phyloP scores from a whole-genome alignment of 1,139 yeast genomes.

The Kurtzmaniella quercitrusa region DNA sequence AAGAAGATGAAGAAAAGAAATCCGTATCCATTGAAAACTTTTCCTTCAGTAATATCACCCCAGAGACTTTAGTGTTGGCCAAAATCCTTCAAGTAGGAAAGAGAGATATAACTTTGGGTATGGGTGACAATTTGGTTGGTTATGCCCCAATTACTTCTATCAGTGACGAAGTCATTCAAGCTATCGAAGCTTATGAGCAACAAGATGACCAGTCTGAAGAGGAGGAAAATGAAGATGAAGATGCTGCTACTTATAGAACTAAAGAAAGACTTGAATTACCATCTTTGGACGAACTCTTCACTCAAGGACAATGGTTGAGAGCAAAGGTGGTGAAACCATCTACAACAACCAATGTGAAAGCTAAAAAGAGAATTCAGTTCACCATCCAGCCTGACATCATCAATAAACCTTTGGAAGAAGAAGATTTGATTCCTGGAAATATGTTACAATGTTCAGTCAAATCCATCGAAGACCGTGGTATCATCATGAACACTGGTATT shows the following conservation, averaged over 20 bases:
- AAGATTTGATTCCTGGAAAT: slow-evolving; percentile 61
- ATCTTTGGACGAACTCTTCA: slow-evolving; percentile 49
- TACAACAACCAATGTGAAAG: slow-evolving; percentile 16
- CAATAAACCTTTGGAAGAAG: slow-evolving; percentile 57
- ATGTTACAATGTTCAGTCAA: slow-evolving; percentile 71
- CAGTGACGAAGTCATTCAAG: slow-evolving; percentile 56
- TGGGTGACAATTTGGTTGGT: slow-evolving; percentile 84
- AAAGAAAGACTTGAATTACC: slow-evolving; percentile 45
- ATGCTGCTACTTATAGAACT: slow-evolving; percentile 20
- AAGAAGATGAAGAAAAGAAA: slow-evolving; percentile 21
- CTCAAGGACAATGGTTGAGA: slow-evolving; percentile 80
- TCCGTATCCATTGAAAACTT: slow-evolving; percentile 54
- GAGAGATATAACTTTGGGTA: slow-evolving; percentile 61
- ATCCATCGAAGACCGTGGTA: slow-evolving; percentile 90
- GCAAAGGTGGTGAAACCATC: slow-evolving; percentile 60
- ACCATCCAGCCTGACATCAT: slow-evolving; percentile 72
- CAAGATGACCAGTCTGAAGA: slow-evolving; percentile 36
- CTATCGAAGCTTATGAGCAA: slow-evolving; percentile 49
- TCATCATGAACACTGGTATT: slow-evolving; percentile 67
- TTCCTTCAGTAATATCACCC: slow-evolving; percentile 53
- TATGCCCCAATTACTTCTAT: slow-evolving; percentile 73
- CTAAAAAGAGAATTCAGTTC: slow-evolving; percentile 62
- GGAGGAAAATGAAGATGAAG: slow-evolving; percentile 40
- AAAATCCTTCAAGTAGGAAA: slow-evolving; percentile 61
- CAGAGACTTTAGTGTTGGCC: slow-evolving; percentile 75